Percentiles rank a stretch among this genome's conserved stretches.
These are phyloP conservation scores for Rosa rugosa DNA, from an alignment of 306 rosid genomes.

Conservation along the genomic window DNA sequence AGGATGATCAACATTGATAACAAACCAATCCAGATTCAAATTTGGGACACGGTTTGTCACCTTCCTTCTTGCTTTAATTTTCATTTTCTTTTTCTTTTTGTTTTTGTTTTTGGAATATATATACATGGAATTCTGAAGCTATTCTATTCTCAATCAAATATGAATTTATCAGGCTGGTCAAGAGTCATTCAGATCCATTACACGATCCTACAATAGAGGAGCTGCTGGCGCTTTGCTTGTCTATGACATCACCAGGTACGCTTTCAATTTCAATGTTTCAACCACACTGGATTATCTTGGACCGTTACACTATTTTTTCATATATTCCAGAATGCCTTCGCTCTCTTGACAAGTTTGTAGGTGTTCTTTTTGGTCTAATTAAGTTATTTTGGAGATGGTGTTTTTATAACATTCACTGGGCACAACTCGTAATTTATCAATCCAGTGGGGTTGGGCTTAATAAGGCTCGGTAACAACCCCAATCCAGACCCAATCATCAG, in stretches of 20 bases:
- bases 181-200: slow-evolving; percentile 98
- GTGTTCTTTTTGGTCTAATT: neutral
- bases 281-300: neutral
- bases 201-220: slow-evolving; percentile 92
- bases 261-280: neutral
- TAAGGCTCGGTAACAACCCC: no score
- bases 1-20: slow-evolving; percentile 93
- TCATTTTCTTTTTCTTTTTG: neutral
- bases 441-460: neutral
- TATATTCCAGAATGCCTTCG: neutral
- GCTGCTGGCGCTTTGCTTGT: slow-evolving; percentile 98
- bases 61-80: neutral
- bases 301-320: neutral
- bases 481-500: neutral
- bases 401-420: neutral
- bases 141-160: neutral
- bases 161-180: slow-evolving; percentile 84
- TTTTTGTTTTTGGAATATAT: neutral
- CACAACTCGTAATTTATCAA: neutral
- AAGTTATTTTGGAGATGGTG: neutral
- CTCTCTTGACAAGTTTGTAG: neutral
- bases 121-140: neutral
- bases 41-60: slow-evolving; percentile 92
- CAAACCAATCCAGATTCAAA: slow-evolving; percentile 91
- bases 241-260: slow-evolving; percentile 93